Conservation (phyloP, 306 rosid genomes). For the Mimosa bimucronata region DNA sequence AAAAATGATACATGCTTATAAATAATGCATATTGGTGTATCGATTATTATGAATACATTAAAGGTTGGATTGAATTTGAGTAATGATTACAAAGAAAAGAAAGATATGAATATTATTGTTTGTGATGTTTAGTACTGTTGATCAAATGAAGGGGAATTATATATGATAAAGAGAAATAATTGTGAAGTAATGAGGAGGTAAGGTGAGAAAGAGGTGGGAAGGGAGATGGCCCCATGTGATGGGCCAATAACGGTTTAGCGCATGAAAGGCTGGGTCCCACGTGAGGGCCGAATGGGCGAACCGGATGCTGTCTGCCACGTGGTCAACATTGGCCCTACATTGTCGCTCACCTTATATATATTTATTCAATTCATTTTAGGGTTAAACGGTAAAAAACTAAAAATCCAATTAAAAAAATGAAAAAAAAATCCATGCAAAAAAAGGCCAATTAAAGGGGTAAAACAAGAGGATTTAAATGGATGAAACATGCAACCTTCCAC, state of each 20-base stretch:
- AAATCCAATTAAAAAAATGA: no score
- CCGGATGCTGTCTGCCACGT: conserved; percentile 90
- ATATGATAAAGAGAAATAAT: background rate
- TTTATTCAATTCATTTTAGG: background rate
- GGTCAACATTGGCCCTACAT: conserved; percentile 80
- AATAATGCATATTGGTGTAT: background rate
- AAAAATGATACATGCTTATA: background rate
- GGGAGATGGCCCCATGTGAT: conserved; percentile 61
- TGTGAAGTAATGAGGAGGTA: background rate
- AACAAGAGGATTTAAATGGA: no score
- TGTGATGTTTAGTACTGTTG: background rate
- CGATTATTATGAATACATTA: background rate
- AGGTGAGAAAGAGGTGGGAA: conserved; percentile 36
- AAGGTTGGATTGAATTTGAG: background rate
- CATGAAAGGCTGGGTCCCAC: conserved; percentile 58
- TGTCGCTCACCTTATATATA: conserved; percentile 58
- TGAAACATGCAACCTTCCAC: no score
- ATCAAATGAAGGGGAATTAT: background rate
- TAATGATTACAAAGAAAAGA: background rate
- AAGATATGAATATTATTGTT: background rate
- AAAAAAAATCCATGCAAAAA: no score
- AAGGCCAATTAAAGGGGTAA: no score
- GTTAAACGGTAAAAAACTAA: no score
- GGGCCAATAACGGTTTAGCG: conserved; percentile 41
- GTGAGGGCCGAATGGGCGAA: conserved; percentile 35